Evolutionary conservation across 1,284 basidiomycete genomes (phyloP), one percentile per base, ranked within the genome.

Genomic region (Tranzscheliella williamsii): DNA sequence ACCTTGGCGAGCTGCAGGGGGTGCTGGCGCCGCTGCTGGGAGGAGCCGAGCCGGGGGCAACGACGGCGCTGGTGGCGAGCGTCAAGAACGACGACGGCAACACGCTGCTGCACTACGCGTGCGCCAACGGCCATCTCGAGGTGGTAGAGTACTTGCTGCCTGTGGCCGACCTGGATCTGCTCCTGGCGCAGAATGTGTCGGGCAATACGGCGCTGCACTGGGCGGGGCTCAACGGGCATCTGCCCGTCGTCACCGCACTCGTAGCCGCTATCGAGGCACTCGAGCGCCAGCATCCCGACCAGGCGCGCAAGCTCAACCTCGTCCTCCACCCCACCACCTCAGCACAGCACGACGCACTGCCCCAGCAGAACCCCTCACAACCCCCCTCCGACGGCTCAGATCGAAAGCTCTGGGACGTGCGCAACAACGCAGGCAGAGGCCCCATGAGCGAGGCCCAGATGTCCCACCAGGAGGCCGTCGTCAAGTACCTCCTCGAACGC

Each of bases 361-460:
- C 54, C 9, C 61, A 58, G 24, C 34, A 35, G 6, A 30, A 35
- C 38, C 12, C 31, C 12, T 3, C 35, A 41, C 17, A 37, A 44
- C 29, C 38, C 15, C 41, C 66, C 15, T 37, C 63, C 18, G 53
- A 69, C 26, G 63, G 55, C 23, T 57, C 49, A 5, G 62, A 67
- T n/a, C 41, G 71, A 13, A 73, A 68, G 20, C 38, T 70, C 3
- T 77, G 75, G 75, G 75, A 77, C 42, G 60, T 74, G 4, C 56
- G 72, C 12, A 77, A 77, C 38, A 51, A 46, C 7, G 70, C 73
- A 2, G 75, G 75, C 4, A 46, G 69, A 8, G 75, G 75, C 2
- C 75, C 75, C 4, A 77, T 75, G 72, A 66, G 58, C 33, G 75
- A 77, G 38, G 74, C 75, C 0, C 74, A 77, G 55, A 70, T 76